A percentile compares a stretch with the other conserved stretches of the same genome.
Conservation (phyloP, 768 basidiomycete species). For the Piloderma croceum region DNA sequence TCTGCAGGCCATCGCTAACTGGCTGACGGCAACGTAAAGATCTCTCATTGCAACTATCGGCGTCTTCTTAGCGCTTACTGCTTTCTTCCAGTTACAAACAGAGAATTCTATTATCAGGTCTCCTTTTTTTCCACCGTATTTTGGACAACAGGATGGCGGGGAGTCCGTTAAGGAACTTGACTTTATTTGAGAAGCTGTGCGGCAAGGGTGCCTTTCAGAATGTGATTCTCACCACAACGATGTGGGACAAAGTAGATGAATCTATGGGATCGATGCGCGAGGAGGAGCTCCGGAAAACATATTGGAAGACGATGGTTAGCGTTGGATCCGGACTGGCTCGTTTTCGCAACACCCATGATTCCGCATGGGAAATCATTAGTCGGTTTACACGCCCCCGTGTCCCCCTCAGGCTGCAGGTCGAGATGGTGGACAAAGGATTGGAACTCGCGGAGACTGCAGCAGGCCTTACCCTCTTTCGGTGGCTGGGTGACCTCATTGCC, state of each 20-base stretch:
- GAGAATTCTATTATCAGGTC: conserved; percentile 20
- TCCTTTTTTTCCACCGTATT: conserved; percentile 31
- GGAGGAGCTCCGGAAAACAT: conserved; percentile 20
- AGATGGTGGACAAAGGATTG: too few relatives aligned
- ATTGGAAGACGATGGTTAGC: too few relatives aligned
- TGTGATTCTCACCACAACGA: conserved; percentile 31
- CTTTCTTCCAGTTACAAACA: conserved; percentile 2
- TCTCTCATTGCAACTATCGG: background rate
- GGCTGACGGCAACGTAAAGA: conserved; percentile 22
- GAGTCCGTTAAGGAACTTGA: conserved; percentile 24
- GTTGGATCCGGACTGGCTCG: too few relatives aligned
- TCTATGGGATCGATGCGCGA: conserved; percentile 16
- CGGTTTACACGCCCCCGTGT: too few relatives aligned
- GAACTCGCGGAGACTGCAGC: too few relatives aligned
- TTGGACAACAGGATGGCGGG: conserved; percentile 30
- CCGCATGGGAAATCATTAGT: too few relatives aligned
- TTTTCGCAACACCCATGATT: too few relatives aligned
- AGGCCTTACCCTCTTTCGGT: too few relatives aligned
- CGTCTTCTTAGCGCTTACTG: background rate
- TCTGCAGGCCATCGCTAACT: conserved; percentile 20
- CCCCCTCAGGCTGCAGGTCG: too few relatives aligned
- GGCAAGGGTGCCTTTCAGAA: conserved; percentile 25
- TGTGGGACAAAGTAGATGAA: too few relatives aligned
- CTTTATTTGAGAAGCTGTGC: conserved; percentile 30
- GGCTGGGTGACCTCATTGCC: too few relatives aligned